Percentiles rank a stretch among this genome's conserved stretches.
Conservation (phyloP, 345 rosid species). For the Arabidopsis suecica region DNA sequence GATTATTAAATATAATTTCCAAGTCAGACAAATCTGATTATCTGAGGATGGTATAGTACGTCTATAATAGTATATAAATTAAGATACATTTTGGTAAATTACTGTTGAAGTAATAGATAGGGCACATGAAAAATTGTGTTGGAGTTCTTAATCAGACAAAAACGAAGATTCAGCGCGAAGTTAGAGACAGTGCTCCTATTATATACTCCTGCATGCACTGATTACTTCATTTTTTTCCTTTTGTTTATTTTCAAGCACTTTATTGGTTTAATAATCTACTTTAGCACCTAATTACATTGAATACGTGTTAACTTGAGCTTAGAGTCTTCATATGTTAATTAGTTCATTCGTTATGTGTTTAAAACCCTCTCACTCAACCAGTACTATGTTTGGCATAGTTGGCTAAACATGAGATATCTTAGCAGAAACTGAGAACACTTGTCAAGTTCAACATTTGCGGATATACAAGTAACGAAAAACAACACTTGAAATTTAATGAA, state of each 20-base stretch:
- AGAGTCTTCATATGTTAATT: background rate
- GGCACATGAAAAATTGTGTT: constrained; percentile 1
- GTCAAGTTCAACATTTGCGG: background rate
- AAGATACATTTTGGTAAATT: background rate
- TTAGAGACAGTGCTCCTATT: constrained; percentile 16
- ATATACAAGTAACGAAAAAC: background rate
- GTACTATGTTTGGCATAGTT: background rate
- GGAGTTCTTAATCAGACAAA: constrained; percentile 29
- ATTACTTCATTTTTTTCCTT: constrained; percentile 3
- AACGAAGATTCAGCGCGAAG: constrained; percentile 27
- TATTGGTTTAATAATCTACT: background rate
- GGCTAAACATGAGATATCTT: background rate
- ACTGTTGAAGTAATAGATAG: background rate
- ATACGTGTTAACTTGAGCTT: background rate
- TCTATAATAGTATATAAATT: background rate
- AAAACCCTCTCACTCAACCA: background rate
- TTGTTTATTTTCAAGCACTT: background rate
- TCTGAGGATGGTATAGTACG: constrained; percentile 4
- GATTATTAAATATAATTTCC: background rate
- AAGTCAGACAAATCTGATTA: background rate
- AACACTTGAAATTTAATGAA: background rate
- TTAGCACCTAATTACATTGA: background rate
- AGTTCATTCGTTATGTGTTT: background rate
- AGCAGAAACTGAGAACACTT: background rate
- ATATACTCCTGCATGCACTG: no score